A percentile compares a stretch with the other conserved stretches of the same genome.
Conservation (phyloP, 1,284 basidiomycete genomes). For the Neotropicomus parvogracilis region DNA sequence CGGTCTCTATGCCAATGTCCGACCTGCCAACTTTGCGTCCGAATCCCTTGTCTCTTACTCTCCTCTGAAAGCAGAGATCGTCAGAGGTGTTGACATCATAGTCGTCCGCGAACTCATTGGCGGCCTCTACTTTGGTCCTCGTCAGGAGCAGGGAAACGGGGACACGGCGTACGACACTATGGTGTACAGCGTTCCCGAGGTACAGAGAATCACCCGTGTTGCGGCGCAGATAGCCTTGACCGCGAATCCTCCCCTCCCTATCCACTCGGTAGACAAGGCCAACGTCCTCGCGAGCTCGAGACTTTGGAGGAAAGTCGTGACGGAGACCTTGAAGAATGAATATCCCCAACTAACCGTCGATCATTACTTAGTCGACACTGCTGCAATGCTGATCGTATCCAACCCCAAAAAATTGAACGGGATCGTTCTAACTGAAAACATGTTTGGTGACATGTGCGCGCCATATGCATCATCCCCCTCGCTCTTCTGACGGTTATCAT, state of each 20-base stretch:
- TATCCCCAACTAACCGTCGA: conserved; percentile 84
- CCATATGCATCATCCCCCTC: conserved; percentile 9
- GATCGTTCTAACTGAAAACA: conserved; percentile 90
- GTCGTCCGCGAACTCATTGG: conserved; percentile 95
- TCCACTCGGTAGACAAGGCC: conserved; percentile 98
- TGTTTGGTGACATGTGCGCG: conserved; percentile 93
- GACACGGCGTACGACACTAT: conserved; percentile 86
- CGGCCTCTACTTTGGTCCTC: conserved; percentile 90
- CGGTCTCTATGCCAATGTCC: conserved; percentile 96
- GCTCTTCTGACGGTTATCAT: conserved; percentile 7
- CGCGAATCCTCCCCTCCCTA: conserved; percentile 79
- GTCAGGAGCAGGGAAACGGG: conserved; percentile 79
- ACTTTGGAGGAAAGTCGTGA: conserved; percentile 91
- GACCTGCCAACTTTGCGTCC: conserved; percentile 93
- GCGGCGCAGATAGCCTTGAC: conserved; percentile 90
- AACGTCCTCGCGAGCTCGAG: conserved; percentile 96
- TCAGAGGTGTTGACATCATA: conserved; percentile 87
- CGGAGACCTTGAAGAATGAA: conserved; percentile 77
- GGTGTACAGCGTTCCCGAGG: conserved; percentile 89
- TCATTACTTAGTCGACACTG: conserved; percentile 94
- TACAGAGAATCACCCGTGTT: conserved; percentile 93
- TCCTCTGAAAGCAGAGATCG: conserved; percentile 89
- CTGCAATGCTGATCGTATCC: conserved; percentile 93
- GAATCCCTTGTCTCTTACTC: conserved; percentile 86
- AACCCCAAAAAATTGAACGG: conserved; percentile 95